Percentiles rank a stretch among this genome's conserved stretches.
Conservation (phyloP, 2,329 filamentous ascomycete genomes). For the Graphium sp. region DNA sequence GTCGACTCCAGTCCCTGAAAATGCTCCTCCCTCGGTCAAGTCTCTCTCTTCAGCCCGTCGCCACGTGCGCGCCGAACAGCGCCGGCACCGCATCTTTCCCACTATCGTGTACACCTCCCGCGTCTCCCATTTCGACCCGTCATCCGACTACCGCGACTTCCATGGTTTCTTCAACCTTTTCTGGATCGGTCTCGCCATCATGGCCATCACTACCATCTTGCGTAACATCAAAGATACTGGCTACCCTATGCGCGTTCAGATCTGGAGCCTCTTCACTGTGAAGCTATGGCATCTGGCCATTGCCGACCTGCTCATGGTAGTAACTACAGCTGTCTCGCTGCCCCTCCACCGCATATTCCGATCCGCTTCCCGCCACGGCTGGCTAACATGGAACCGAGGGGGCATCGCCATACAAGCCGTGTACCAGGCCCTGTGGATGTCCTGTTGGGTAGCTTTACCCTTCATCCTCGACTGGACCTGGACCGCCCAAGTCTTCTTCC, state of each 20-base stretch:
- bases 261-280: conserved; percentile 75
- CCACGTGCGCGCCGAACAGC: conserved; percentile 64
- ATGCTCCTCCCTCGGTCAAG: conserved; percentile 85
- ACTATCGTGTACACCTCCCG: conserved; percentile 82
- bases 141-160: conserved; percentile 85
- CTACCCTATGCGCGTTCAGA: conserved; percentile 65
- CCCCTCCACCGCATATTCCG: conserved; percentile 57
- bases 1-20: conserved; percentile 68
- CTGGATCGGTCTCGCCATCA: conserved; percentile 92
- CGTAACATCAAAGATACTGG: conserved; percentile 91
- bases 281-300: conserved; percentile 79
- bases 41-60: conserved; percentile 74
- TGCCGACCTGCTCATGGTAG: conserved; percentile 75
- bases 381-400: conserved; percentile 55
- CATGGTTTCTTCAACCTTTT: conserved; percentile 96
- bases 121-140: conserved; percentile 88
- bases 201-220: conserved; percentile 88
- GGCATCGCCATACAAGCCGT: conserved; percentile 75
- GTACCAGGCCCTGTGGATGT: conserved; percentile 65
- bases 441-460: conserved; percentile 69
- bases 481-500: conserved; percentile 92
- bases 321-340: conserved; percentile 52
- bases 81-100: conserved; percentile 73
- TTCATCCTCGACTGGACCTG: conserved; percentile 84
- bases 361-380: conserved; percentile 24